Percentiles rank a stretch among this genome's conserved stretches.
These are phyloP conservation scores for Populus hybrid DNA, from an alignment of 441 rosid species.

Conservation along the genomic window DNA sequence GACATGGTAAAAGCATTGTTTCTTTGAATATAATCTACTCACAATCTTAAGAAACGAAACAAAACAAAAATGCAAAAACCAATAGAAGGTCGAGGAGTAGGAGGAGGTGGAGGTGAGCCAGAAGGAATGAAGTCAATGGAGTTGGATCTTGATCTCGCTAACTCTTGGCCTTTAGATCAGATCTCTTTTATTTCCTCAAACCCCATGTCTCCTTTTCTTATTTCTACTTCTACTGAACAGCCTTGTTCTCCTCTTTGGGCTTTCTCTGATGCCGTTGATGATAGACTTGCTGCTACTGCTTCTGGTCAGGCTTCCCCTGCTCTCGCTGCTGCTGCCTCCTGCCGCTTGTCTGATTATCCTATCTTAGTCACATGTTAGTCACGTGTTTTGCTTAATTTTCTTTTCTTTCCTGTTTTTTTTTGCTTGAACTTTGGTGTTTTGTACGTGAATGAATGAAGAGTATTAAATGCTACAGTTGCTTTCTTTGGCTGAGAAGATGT, in stretches of 20 bases:
- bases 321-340: conserved; percentile 13
- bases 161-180: conserved; percentile 74
- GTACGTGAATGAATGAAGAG: not conserved
- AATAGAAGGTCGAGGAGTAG: conserved; percentile 30
- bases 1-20: conserved; percentile 5
- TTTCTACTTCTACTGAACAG: conserved; percentile 49
- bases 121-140: conserved; percentile 35
- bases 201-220: conserved; percentile 52
- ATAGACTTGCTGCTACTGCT: conserved; percentile 20
- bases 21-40: not conserved
- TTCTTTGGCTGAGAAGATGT: not conserved
- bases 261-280: conserved; percentile 53
- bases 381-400: not conserved
- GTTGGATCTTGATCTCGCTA: conserved; percentile 59
- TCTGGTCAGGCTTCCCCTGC: conserved; percentile 19
- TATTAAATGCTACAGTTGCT: not conserved
- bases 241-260: conserved; percentile 94
- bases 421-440: not conserved
- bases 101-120: conserved; percentile 37
- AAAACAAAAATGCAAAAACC: conserved; percentile 38
- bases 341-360: conserved; percentile 41
- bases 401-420: not conserved
- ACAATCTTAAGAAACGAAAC: not conserved
- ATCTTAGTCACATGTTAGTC: conserved; percentile 54
- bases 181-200: conserved; percentile 42